A percentile compares a stretch with the other conserved stretches of the same genome.
Conservation (phyloP, 768 basidiomycete genomes). For the Suillus alpinus region DNA sequence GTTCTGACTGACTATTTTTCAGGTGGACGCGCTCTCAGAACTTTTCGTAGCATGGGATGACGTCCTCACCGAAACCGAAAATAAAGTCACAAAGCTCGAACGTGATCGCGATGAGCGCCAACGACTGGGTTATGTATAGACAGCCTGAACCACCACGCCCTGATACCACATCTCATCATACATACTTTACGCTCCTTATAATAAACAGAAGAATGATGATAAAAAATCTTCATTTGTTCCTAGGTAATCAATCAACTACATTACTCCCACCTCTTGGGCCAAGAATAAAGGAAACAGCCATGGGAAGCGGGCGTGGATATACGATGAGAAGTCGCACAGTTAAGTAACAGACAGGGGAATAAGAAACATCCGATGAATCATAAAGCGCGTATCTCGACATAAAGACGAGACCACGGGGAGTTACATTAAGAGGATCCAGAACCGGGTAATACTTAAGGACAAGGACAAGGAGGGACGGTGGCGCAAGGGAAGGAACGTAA, state of each 20-base stretch:
- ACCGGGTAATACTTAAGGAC: slow-evolving; percentile 16
- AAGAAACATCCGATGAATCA: slow-evolving; percentile 12
- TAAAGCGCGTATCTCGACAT: slow-evolving; percentile 3
- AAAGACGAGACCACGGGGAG: slow-evolving; percentile 10
- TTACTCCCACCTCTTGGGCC: slow-evolving; percentile 14
- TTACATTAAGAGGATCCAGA: slow-evolving; percentile 17
- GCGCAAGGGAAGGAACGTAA: slow-evolving; percentile 4
- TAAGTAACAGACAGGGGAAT: slow-evolving; percentile 16
- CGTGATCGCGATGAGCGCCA: slow-evolving; percentile 56
- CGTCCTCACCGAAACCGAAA: slow-evolving; percentile 64
- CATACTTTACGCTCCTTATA: not conserved
- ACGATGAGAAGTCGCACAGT: slow-evolving; percentile 14
- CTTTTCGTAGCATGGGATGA: slow-evolving; percentile 87
- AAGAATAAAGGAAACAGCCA: slow-evolving; percentile 10
- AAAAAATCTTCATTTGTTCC: slow-evolving; percentile 7
- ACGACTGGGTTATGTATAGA: slow-evolving; percentile 57
- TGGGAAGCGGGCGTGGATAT: slow-evolving; percentile 14
- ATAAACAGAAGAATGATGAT: not conserved
- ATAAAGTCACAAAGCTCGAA: slow-evolving; percentile 54
- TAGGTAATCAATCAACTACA: slow-evolving; percentile 17
- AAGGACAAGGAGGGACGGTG: slow-evolving; percentile 1
- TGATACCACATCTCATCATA: not conserved
- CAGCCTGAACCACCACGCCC: not conserved
- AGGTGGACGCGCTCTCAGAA: slow-evolving; percentile 83
- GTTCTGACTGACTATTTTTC: slow-evolving; percentile 2